phyloP scores from a whole-genome alignment of 2,329 filamentous ascomycete genomes.

The Arachnomyces sp. region DNA sequence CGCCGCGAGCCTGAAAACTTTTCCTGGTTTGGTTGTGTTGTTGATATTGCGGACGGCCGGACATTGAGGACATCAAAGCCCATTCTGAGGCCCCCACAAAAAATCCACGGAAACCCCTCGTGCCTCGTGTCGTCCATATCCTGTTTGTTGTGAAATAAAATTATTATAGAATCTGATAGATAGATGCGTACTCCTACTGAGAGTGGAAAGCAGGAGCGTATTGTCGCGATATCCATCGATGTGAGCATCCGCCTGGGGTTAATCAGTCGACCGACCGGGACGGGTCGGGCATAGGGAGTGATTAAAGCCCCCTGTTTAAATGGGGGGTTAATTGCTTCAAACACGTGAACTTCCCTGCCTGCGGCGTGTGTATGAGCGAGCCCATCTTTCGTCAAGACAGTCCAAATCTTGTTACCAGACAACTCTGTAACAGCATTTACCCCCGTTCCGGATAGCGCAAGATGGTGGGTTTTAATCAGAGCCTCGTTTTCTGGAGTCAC shows the following conservation, averaged over 20 bases:
- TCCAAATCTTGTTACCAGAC: neutral
- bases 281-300: too few species aligned
- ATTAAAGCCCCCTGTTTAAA: too few species aligned
- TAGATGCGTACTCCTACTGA: neutral
- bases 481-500: too few species aligned
- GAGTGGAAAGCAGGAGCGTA: neutral
- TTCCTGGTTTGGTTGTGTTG: too few species aligned
- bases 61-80: neutral
- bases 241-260: too few species aligned
- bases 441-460: too few species aligned
- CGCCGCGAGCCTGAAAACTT: neutral
- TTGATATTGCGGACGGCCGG: neutral
- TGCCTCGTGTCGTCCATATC: neutral
- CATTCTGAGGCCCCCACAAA: constrained; percentile 1
- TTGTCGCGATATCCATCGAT: neutral
- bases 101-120: neutral
- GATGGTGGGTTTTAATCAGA: too few species aligned
- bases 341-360: too few species aligned
- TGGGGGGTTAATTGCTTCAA: too few species aligned
- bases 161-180: neutral
- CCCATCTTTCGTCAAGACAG: too few species aligned
- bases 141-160: neutral
- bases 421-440: neutral
- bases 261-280: too few species aligned
- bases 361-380: too few species aligned